Conservation (phyloP, 306 rosid species). For the Fragaria ananassa region DNA sequence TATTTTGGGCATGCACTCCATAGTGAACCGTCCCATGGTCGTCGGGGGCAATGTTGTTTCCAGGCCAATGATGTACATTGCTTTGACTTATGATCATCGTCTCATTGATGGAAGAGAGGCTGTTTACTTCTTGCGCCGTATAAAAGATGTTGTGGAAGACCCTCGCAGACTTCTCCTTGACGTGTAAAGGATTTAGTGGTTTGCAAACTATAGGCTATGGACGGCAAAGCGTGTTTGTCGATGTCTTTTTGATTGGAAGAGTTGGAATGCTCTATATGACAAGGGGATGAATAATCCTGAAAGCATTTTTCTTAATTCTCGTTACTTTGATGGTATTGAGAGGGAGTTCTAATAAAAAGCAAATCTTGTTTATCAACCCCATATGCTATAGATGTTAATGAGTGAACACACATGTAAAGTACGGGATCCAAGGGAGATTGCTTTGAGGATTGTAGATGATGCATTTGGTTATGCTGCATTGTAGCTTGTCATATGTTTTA, state of each 20-base stretch:
- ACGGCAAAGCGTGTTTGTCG: neutral
- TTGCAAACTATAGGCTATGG: constrained; percentile 14
- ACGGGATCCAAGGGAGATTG: neutral
- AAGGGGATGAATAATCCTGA: constrained; percentile 2
- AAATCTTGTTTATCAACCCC: neutral
- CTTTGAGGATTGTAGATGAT: neutral
- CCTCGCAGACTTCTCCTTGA: constrained; percentile 54
- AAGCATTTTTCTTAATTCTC: neutral
- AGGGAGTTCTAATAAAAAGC: constrained; percentile 1
- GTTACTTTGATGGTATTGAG: neutral
- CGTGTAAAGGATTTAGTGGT: constrained; percentile 24
- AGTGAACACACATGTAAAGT: neutral
- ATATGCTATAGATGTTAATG: neutral
- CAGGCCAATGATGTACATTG: constrained; percentile 55
- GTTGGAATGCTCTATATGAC: constrained; percentile 9
- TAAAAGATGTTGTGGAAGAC: constrained; percentile 51
- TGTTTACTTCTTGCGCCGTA: constrained; percentile 49
- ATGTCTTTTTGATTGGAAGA: constrained; percentile 10
- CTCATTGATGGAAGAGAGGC: constrained; percentile 55
- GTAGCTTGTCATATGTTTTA: too few relatives aligned
- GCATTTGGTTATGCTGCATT: neutral
- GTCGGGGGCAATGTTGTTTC: constrained; percentile 40
- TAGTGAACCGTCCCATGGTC: constrained; percentile 49
- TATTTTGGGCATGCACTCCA: constrained; percentile 52
- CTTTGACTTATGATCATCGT: constrained; percentile 49